Conservation (phyloP, 2,329 filamentous ascomycete species). For the Sporothrix pallida region DNA sequence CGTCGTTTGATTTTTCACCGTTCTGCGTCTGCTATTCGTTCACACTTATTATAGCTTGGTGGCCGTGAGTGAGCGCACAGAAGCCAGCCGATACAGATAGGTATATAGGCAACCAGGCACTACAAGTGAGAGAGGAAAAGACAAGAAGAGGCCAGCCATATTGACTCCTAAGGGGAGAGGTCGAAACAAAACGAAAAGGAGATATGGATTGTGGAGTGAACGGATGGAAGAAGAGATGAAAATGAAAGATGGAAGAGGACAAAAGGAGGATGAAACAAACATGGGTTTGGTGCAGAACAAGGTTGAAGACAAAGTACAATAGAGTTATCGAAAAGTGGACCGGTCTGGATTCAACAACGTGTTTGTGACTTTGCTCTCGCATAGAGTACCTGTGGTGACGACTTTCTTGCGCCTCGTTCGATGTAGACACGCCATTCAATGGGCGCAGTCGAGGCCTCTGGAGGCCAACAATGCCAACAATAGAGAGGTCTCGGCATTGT, state of each 20-base stretch:
- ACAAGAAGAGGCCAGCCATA: too few relatives aligned
- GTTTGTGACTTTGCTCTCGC: neutral
- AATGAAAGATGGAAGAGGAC: neutral
- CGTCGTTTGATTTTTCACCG: neutral
- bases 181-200: neutral
- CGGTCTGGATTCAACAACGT: neutral
- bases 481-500: neutral
- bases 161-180: too few relatives aligned
- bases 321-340: neutral
- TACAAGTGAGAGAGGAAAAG: too few relatives aligned
- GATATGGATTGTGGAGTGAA: neutral
- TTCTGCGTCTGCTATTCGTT: conserved; percentile 3
- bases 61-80: neutral
- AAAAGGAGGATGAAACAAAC: neutral
- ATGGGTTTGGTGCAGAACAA: neutral
- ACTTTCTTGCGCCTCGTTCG: neutral
- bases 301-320: neutral
- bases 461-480: neutral
- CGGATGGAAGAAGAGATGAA: neutral
- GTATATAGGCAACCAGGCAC: neutral
- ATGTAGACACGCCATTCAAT: neutral
- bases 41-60: neutral
- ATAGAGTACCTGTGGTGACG: neutral
- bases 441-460: neutral
- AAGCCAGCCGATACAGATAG: neutral